Percentiles rank a stretch among this genome's conserved stretches.
Conservation (phyloP, 2,329 filamentous ascomycete species). For the Paecilomyces variotii region DNA sequence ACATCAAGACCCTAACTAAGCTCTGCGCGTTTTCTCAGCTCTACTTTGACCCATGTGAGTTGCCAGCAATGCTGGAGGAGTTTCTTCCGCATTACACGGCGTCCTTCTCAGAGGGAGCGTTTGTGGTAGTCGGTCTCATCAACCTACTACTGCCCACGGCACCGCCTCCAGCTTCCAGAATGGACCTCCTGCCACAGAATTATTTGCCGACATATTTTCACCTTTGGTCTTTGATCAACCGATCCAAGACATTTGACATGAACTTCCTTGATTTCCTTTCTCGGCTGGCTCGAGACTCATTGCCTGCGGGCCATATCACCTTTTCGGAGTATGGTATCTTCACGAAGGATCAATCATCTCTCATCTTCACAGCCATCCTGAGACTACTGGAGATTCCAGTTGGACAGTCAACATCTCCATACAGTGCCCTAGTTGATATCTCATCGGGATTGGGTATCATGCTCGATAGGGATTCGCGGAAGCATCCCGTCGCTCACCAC, state of each 20-base stretch:
- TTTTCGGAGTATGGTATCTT: conserved; percentile 88
- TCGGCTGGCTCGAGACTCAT: conserved; percentile 72
- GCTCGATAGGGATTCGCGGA: conserved; percentile 86
- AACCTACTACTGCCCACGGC: conserved; percentile 83
- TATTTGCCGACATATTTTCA: conserved; percentile 94
- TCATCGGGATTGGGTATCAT: conserved; percentile 75
- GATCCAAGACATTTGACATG: conserved; percentile 79
- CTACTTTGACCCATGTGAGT: conserved; percentile 85
- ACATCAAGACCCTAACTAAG: conserved; percentile 70
- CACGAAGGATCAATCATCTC: conserved; percentile 80
- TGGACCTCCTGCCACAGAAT: conserved; percentile 74
- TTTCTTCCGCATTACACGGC: conserved; percentile 84
- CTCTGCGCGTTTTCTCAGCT: conserved; percentile 82
- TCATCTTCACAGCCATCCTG: conserved; percentile 86
- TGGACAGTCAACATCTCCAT: conserved; percentile 88
- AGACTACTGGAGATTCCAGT: conserved; percentile 91
- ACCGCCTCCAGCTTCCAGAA: conserved; percentile 58
- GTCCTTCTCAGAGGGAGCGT: conserved; percentile 84
- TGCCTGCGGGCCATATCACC: conserved; percentile 64
- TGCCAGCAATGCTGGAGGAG: conserved; percentile 73
- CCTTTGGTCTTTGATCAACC: conserved; percentile 85
- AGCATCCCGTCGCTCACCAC: conserved; percentile 84
- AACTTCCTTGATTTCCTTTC: conserved; percentile 87
- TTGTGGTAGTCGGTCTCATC: conserved; percentile 80
- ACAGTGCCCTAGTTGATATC: conserved; percentile 71